Base-by-base conservation (phyloP, 176 grass and related monocot species). In the Oryza glumipatula region DNA sequence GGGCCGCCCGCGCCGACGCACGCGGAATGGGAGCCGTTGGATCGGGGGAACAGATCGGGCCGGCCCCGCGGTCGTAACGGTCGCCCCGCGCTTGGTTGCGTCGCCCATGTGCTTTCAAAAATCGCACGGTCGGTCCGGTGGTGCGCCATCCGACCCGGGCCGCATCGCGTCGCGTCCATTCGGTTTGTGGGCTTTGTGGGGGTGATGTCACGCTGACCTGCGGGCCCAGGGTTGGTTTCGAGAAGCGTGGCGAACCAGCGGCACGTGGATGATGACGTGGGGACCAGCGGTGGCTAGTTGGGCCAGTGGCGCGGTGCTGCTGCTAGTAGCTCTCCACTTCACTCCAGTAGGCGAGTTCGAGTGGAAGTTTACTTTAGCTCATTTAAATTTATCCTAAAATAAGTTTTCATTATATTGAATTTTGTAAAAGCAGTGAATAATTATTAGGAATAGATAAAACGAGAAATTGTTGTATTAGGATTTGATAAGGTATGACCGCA, bases 51-150 rank as follows among this genome's bases (percentile, higher is more conserved):
- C 78, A 63, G 73, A 33, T 88, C 70, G 58, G 44, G 3, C 43
- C 43, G 38, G 78, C 11, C 70, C 41, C 38, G 79, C 65, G 80
- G 80, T 65, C 45, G 67, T 60, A 91, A 88, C 89, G 85, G 89
- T 88, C 76, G 30, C 61, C 36, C 14, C 47, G 33, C 77, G 52
- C 76, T 13, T 73, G 54, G 54, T 0, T 21, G 54, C 54, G 54
- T 1, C 70, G 32, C 23, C 36, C 82, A 54, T 24, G 83, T 83
- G 83, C 83, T 83, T 92, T 86, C 73, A 83, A 88, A 88, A 88
- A 36, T 78, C 52, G 69, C 4, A 6, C 54, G 54, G 54, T 21
- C 54, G 19, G 51, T 60, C 19, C 7, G 56, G 21, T 22, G 9
- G 39, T 38, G 68, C 61, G 43, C 65, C 79, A 41, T 46, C 64